These are phyloP conservation scores for Dactylella cylindrospora DNA, from an alignment of 2,329 filamentous ascomycete genomes.

Conservation along the genomic window DNA sequence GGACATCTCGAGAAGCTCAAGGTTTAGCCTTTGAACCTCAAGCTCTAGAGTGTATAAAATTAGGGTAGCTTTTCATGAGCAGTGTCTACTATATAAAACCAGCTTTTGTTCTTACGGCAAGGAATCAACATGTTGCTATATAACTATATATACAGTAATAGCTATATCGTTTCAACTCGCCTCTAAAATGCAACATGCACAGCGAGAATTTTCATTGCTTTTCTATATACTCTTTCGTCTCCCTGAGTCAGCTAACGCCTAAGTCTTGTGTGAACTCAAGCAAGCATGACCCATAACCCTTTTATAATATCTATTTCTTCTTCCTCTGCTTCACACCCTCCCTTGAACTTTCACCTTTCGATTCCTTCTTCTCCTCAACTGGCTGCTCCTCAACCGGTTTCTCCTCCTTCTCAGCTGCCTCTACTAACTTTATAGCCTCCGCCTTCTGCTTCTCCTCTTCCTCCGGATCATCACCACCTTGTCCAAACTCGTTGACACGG, in stretches of 20 bases:
- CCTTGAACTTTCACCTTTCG: slow-evolving; percentile 30
- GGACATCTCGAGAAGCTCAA: slow-evolving; percentile 32
- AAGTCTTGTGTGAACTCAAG: too few species aligned
- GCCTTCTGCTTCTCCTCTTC: slow-evolving; percentile 56
- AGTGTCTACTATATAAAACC: too few species aligned
- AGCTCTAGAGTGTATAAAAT: too few species aligned
- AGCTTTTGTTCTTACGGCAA: too few species aligned
- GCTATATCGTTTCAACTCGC: too few species aligned
- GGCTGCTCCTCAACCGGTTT: slow-evolving; percentile 50
- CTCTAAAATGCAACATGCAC: too few species aligned
- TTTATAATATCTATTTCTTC: slow-evolving; percentile 13
- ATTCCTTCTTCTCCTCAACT: slow-evolving; percentile 51
- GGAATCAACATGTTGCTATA: too few species aligned
- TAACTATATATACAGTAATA: too few species aligned
- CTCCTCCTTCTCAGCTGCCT: slow-evolving; percentile 47
- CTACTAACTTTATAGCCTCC: slow-evolving; percentile 23
- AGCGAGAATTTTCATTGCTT: too few species aligned
- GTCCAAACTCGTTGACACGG: slow-evolving; percentile 95
- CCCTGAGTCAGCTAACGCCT: too few species aligned
- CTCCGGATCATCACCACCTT: slow-evolving; percentile 88
- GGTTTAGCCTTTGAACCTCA: slow-evolving; percentile 4
- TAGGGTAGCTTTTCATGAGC: too few species aligned
- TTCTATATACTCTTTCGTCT: too few species aligned
- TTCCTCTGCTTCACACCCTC: slow-evolving; percentile 42
- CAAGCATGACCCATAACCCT: slow-evolving; percentile 1